Base-by-base conservation (phyloP, 2,329 filamentous ascomycete species). In the Penicillium janthinellum region DNA sequence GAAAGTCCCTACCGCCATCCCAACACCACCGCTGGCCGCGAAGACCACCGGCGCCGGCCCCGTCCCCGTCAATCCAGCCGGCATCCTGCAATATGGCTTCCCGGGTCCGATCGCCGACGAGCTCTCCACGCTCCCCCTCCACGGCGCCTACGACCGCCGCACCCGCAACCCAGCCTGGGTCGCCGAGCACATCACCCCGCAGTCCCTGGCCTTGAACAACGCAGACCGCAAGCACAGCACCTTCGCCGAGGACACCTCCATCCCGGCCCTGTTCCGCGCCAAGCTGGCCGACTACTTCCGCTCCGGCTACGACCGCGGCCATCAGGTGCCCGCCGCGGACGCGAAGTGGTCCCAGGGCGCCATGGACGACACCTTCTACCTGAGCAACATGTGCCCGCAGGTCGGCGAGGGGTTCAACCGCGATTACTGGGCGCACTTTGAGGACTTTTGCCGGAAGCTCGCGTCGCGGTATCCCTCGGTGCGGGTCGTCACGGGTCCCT, bases 391-490 rank as follows among this genome's bases (percentile, higher is more conserved):
- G 93, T 96, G 93, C 73, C 95, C 95, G 35, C 95, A 99, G 80
- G 95, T 99, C 34, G 95, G 95, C 67, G 92, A 97, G 74, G 95
- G 95, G 60, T 99, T 99, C 84, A 99, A 99, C 81, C 86, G 95
- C 54, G 95, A 99, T 80, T 99, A 99, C 85, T 99, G 95, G 95
- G 90, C 95, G 39, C 95, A 99, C 77, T 93, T 99, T 67, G 95
- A 99, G 80, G 94, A 97, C 73, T 99, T 98, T 73, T 97, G 94
- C 79, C 86, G 95, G 10, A 83, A 92, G 17, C 82, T 99, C 65
- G 94, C 93, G 0, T 79, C 82, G 49, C 84, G 82, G 56, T 99
- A 97, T 73, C 93, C 94, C 0, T 90, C 86, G 44, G 94, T 99
- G 28, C 85, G 95, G 63, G 89, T 98, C 67, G 91, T 97, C 57